These are phyloP conservation scores for Lasiosphaeria miniovina DNA, from an alignment of 495 filamentous ascomycete genomes.

Conservation along the genomic window DNA sequence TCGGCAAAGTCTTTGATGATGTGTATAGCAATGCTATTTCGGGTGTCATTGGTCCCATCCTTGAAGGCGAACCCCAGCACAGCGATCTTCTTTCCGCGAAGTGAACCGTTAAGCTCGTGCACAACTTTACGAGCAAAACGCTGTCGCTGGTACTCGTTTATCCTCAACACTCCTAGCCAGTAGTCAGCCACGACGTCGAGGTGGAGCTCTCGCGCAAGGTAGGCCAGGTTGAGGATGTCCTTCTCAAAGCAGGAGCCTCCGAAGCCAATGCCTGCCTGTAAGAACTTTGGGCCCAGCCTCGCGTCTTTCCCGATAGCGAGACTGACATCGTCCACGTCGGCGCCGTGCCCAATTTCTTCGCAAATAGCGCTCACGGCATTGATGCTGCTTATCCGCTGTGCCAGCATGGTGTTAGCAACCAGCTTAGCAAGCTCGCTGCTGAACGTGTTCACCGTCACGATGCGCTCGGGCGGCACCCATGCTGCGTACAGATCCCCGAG, in stretches of 20 bases:
- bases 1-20: conserved; percentile 62
- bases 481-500: conserved; percentile 64
- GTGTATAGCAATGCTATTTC: conserved; percentile 67
- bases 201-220: conserved; percentile 67
- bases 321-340: conserved; percentile 70
- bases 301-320: conserved; percentile 67
- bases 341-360: conserved; percentile 63
- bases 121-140: conserved; percentile 65
- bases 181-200: conserved; percentile 73
- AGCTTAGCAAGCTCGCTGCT: conserved; percentile 80
- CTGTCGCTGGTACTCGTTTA: conserved; percentile 75
- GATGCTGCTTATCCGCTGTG: conserved; percentile 79
- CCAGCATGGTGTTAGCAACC: conserved; percentile 77
- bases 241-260: conserved; percentile 85
- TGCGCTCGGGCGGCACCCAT: conserved; percentile 66
- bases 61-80: conserved; percentile 81
- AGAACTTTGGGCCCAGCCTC: conserved; percentile 68
- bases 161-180: conserved; percentile 67
- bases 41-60: conserved; percentile 74
- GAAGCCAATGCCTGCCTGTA: conserved; percentile 76
- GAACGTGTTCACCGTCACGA: conserved; percentile 73
- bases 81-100: conserved; percentile 68
- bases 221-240: conserved; percentile 72
- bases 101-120: conserved; percentile 62
- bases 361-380: conserved; percentile 80